phyloP scores from a whole-genome alignment of 495 filamentous ascomycete species.

The Halenospora varia region DNA sequence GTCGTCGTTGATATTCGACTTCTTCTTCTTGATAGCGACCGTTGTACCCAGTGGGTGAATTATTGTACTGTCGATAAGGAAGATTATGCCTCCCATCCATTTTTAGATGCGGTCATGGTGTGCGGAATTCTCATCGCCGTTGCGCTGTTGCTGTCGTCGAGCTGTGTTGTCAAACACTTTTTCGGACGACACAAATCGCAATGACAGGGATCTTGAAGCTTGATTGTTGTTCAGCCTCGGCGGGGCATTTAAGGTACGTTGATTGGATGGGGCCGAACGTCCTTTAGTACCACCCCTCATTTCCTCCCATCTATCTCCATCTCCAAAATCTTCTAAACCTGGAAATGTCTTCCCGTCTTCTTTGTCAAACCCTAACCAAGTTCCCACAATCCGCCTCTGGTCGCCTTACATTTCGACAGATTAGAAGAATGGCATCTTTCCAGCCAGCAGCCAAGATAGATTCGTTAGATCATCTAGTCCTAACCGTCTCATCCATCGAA shows the following conservation, averaged over 20 bases:
- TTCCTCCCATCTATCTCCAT: background rate
- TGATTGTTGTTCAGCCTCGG: background rate
- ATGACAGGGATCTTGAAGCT: background rate
- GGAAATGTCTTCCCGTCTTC: background rate
- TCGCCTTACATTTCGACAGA: too few relatives aligned
- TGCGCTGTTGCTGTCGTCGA: too few relatives aligned
- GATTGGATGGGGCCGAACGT: background rate
- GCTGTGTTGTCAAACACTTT: too few relatives aligned
- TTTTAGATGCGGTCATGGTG: conserved; percentile 5
- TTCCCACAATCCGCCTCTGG: too few relatives aligned
- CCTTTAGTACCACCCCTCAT: background rate
- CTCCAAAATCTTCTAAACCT: background rate
- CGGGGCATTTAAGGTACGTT: background rate
- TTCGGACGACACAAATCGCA: too few relatives aligned
- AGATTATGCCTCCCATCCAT: conserved; percentile 21
- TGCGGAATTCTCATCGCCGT: background rate
- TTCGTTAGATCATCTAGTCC: conserved; percentile 49
- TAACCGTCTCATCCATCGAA: conserved; percentile 44
- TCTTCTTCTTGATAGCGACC: too few relatives aligned
- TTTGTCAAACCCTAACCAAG: background rate
- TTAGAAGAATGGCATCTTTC: conserved; percentile 8
- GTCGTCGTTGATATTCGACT: too few relatives aligned
- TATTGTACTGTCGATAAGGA: background rate
- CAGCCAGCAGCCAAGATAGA: conserved; percentile 15
- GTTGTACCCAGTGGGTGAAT: too few relatives aligned